Base-by-base conservation (phyloP, 2,329 filamentous ascomycete genomes). In the Aspergillus proliferans region DNA sequence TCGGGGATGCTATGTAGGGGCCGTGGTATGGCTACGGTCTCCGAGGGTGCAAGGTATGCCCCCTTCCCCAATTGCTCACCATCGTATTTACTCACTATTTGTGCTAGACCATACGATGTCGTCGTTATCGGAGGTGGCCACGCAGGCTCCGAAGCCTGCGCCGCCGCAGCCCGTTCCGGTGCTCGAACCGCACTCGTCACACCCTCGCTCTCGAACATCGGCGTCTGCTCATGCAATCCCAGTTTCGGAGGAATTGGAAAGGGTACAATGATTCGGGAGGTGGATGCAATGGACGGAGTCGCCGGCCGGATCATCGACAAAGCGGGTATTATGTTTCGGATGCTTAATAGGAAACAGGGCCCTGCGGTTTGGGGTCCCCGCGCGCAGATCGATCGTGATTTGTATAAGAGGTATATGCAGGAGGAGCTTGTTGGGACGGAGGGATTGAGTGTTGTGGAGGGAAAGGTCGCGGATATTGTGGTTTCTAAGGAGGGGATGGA, bases 241-340 rank as follows among this genome's bases (percentile, higher is more conserved):
- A 95, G 89, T 55, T 95, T 98, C 64, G 93, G 93, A 36, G 93
- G 93, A n/a, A 97, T 98, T 59, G 93, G 93, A 41, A 98, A 98
- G 68, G 93, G 93, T 14, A 97, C 88, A 8, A 96, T 98, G 76
- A 76, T 98, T 45, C 85, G 92, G 39, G 93, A 98, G 70, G 85
- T 98, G 28, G 93, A 98, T 73, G 93, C 93, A 0, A 77, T 98
- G 51, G 93, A 97, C 63, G 93, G 93, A 0, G 75, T 98, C 18
- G 86, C 90, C 0, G 91, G 89, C 0, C 81, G 88, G 33, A 85
- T 96, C 19, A 89, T 95, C 51, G 93, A 98, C 72, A 92, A 93
- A 67, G 87, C 93, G 3, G 93, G 89, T 5, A 82, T 96, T n/a
- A 92, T 96, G 67, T 98, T 97, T 69, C 84, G 88, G 54, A 79